Percentiles rank a stretch among this genome's conserved stretches.
Evolutionary conservation across 2,329 filamentous ascomycete genomes (phyloP).

Genomic region (Fusarium anthophilum): DNA sequence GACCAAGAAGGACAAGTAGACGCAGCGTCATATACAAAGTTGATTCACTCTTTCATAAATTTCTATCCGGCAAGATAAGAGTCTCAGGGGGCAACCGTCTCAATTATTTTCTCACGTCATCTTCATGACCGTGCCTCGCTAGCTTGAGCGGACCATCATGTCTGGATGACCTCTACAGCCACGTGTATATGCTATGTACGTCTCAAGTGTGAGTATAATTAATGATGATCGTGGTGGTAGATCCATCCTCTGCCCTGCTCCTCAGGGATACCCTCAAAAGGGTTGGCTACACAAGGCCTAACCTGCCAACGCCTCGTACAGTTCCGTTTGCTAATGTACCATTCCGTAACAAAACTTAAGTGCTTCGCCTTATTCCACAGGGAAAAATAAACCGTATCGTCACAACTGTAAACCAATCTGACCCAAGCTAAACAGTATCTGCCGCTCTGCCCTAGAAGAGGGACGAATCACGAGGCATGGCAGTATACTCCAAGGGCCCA

Average conservation of each 20-base stretch:
- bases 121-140: conserved; percentile 16
- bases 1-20: conserved; percentile 60
- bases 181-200: conserved; percentile 43
- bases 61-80: not conserved
- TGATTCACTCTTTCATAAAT: not conserved
- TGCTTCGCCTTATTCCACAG: conserved; percentile 22
- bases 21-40: not conserved
- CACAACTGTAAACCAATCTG: conserved; percentile 25
- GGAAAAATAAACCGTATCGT: conserved; percentile 8
- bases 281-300: conserved; percentile 26
- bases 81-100: conserved; percentile 8
- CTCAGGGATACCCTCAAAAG: conserved; percentile 18
- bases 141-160: conserved; percentile 12
- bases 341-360: conserved; percentile 42
- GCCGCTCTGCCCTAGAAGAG: not conserved
- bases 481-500: conserved; percentile 12
- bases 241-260: conserved; percentile 32
- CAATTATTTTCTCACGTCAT: conserved; percentile 34
- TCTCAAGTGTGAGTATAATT: conserved; percentile 38
- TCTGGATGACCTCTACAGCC: conserved; percentile 35
- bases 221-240: conserved; percentile 38
- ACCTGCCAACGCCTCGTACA: conserved; percentile 43
- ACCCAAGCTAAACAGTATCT: conserved; percentile 17
- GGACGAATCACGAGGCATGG: conserved; percentile 10
- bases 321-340: conserved; percentile 41